These are phyloP conservation scores for Schizosaccharomyces octosporus DNA, from an alignment of 805 yeast genomes.

Conservation along the genomic window DNA sequence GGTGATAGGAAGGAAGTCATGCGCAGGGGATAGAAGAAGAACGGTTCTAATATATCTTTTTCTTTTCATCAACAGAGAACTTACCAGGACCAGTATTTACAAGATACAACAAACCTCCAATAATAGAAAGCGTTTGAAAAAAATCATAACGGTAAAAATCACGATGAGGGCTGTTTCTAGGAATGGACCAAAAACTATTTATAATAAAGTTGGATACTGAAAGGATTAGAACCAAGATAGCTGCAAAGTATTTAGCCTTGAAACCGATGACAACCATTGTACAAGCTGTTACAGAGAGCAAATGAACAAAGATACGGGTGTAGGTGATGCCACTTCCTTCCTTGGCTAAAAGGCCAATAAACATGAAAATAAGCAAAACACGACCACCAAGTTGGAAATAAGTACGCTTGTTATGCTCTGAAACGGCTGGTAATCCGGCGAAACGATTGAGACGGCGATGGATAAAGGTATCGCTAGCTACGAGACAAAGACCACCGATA, in stretches of 20 bases:
- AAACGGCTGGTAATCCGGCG: slow-evolving; percentile 10
- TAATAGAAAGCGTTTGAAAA: slow-evolving; percentile 81
- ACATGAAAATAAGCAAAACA: slow-evolving; percentile 57
- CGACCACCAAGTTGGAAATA: slow-evolving; percentile 74
- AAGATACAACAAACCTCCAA: slow-evolving; percentile 75
- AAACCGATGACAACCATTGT: slow-evolving; percentile 69
- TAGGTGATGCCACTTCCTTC: slow-evolving; percentile 30
- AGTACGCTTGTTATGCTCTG: slow-evolving; percentile 48
- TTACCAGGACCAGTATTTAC: slow-evolving; percentile 95
- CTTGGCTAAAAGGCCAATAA: slow-evolving; percentile 57
- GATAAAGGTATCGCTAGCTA: slow-evolving; percentile 64
- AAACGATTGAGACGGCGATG: slow-evolving; percentile 13
- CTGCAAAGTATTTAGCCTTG: slow-evolving; percentile 75
- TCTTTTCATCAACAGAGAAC: slow-evolving; percentile 79
- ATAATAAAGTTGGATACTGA: slow-evolving; percentile 50
- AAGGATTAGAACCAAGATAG: slow-evolving; percentile 37
- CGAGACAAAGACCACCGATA: slow-evolving; percentile 75
- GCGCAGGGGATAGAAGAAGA: neutral
- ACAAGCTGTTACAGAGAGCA: slow-evolving; percentile 47
- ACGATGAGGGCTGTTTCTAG: slow-evolving; percentile 41
- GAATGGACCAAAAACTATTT: slow-evolving; percentile 64
- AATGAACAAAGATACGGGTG: slow-evolving; percentile 34
- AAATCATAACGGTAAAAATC: slow-evolving; percentile 74
- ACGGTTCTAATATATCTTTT: slow-evolving; percentile 43
- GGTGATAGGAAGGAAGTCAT: no score